These are phyloP conservation scores for Meripilus lineatus DNA, from an alignment of 1,284 basidiomycete species.

Conservation along the genomic window DNA sequence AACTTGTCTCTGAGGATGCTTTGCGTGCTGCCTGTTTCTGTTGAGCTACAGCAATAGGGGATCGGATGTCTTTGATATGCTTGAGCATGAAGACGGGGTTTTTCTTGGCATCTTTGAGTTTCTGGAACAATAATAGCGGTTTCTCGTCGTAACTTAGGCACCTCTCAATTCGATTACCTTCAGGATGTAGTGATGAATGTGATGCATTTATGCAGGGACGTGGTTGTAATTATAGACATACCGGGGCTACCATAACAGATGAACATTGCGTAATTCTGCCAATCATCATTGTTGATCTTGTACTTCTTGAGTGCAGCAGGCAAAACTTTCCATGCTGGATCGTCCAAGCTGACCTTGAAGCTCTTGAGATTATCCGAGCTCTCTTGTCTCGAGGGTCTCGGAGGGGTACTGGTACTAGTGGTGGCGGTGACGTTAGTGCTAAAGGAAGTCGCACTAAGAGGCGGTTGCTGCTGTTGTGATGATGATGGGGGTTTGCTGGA, in stretches of 20 bases:
- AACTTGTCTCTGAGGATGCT: conserved; percentile 40
- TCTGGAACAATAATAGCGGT: conserved; percentile 93
- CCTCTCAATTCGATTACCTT: conserved; percentile 81
- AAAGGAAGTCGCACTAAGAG: neutral
- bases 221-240: conserved; percentile 30
- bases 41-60: conserved; percentile 91
- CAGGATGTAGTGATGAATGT: conserved; percentile 5
- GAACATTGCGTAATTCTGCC: conserved; percentile 99
- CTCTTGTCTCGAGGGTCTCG: conserved; percentile 54
- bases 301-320: conserved; percentile 98
- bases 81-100: conserved; percentile 99
- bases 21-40: conserved; percentile 88
- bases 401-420: conserved; percentile 26
- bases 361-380: conserved; percentile 78
- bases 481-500: conserved; percentile 18
- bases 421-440: conserved; percentile 9
- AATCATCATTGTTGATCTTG: conserved; percentile 97
- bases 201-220: conserved; percentile 2
- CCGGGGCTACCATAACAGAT: conserved; percentile 94
- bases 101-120: conserved; percentile 94
- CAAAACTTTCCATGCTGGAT: conserved; percentile 97
- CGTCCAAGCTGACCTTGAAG: conserved; percentile 90
- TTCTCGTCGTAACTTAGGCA: conserved; percentile 98
- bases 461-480: no score
- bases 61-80: conserved; percentile 97